Percentiles rank a stretch among this genome's conserved stretches.
Evolutionary conservation across 2,329 filamentous ascomycete species (phyloP).

Genomic region (Ophiostoma tasmaniense): DNA sequence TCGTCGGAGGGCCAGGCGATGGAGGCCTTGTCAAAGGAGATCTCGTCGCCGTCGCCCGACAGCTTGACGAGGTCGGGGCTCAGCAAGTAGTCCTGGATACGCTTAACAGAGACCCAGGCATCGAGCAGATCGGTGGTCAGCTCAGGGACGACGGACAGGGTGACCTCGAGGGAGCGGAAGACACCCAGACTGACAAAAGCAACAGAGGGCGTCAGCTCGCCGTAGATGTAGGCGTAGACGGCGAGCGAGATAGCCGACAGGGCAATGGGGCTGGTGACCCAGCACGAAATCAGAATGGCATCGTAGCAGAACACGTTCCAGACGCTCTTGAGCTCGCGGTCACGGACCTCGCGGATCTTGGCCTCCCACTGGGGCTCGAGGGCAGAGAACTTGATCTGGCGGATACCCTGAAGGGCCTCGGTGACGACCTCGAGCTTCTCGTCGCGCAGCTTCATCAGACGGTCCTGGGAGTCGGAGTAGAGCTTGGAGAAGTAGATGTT

Average conservation of each 20-base stretch:
- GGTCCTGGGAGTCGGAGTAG: conserved; percentile 57
- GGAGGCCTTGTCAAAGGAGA: conserved; percentile 58
- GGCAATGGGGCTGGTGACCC: conserved; percentile 65
- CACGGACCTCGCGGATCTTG: conserved; percentile 56
- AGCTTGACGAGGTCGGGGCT: conserved; percentile 54
- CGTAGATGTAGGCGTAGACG: conserved; percentile 57
- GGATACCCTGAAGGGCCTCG: conserved; percentile 68
- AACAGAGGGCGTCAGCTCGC: conserved; percentile 58
- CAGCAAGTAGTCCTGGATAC: conserved; percentile 63
- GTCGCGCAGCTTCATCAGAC: conserved; percentile 67
- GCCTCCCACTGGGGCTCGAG: conserved; percentile 66
- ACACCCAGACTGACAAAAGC: conserved; percentile 72
- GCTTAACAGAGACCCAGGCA: conserved; percentile 60
- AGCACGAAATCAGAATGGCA: conserved; percentile 54
- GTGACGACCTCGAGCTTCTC: conserved; percentile 67
- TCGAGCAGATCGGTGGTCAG: conserved; percentile 63
- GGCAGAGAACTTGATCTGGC: conserved; percentile 78
- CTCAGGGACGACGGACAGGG: conserved; percentile 63
- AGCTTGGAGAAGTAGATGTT: conserved; percentile 59
- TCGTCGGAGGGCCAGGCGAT: conserved; percentile 68
- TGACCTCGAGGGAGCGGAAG: conserved; percentile 64
- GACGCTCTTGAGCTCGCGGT: conserved; percentile 57
- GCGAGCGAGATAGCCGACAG: conserved; percentile 63
- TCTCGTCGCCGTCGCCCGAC: conserved; percentile 46
- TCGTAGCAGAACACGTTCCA: conserved; percentile 60